Percentiles rank a stretch among this genome's conserved stretches.
Conservation (phyloP, 306 rosid species). For the Vigna trinervia region DNA sequence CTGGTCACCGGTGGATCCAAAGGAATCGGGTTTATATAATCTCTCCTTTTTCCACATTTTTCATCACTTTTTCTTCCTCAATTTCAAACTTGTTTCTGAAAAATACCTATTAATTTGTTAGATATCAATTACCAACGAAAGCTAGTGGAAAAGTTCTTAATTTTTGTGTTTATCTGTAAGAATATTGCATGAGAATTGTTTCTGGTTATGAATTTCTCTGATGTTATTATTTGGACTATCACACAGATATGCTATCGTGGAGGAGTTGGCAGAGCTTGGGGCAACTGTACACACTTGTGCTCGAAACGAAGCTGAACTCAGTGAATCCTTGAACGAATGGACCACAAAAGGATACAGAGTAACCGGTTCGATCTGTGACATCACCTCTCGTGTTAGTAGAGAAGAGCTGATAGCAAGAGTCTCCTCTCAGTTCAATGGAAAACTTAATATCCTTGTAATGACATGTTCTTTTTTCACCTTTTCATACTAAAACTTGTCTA, state of each 20-base stretch:
- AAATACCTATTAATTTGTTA: no score
- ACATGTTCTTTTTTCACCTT: no score
- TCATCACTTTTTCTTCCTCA: no score
- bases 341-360: constrained; percentile 42
- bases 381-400: constrained; percentile 31
- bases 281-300: constrained; percentile 47
- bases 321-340: constrained; percentile 41
- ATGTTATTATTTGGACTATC: no score
- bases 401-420: constrained; percentile 38
- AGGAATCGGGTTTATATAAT: constrained; percentile 44
- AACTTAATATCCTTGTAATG: constrained; percentile 47
- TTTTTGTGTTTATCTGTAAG: no score
- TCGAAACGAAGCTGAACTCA: constrained; percentile 43
- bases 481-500: no score
- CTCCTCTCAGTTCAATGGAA: constrained; percentile 46
- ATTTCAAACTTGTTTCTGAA: no score
- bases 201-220: background rate
- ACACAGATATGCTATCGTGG: constrained; percentile 48
- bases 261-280: constrained; percentile 45
- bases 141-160: no score
- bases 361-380: constrained; percentile 46
- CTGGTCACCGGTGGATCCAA: constrained; percentile 46
- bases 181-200: background rate
- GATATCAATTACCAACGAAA: no score
- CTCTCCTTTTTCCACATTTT: background rate